These are phyloP conservation scores for Falciphora oryzae DNA, from an alignment of 2,329 filamentous ascomycete genomes.

Conservation along the genomic window DNA sequence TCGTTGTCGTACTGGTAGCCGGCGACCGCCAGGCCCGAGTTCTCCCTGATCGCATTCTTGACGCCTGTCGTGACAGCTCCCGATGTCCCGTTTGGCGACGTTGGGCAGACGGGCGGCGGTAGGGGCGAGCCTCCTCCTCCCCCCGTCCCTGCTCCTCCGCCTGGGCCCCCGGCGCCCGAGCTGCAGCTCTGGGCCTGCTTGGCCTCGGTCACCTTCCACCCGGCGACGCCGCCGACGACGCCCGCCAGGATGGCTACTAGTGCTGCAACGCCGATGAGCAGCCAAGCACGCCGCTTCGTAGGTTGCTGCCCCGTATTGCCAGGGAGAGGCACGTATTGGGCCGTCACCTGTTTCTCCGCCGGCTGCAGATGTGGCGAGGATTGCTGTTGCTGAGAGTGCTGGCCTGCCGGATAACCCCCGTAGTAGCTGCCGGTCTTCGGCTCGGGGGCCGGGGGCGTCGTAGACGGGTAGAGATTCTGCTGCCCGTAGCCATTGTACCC, in stretches of 20 bases:
- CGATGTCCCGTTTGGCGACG: too few relatives aligned
- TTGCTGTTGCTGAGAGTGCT: too few relatives aligned
- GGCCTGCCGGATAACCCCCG: too few relatives aligned
- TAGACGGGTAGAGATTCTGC: background rate
- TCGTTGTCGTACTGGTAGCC: slow-evolving; percentile 12
- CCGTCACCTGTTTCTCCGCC: too few relatives aligned
- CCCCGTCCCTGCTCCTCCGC: background rate
- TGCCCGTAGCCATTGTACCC: too few relatives aligned
- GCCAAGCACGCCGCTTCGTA: too few relatives aligned
- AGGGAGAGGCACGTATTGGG: too few relatives aligned
- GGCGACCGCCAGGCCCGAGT: slow-evolving; percentile 11
- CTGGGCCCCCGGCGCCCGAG: background rate
- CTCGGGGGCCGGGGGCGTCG: background rate
- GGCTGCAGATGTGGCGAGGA: too few relatives aligned
- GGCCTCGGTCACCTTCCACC: slow-evolving; percentile 11
- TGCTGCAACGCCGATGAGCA: background rate
- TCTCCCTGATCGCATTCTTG: slow-evolving; percentile 9
- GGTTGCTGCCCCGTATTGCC: too few relatives aligned
- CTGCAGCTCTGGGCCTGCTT: background rate
- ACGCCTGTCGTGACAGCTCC: background rate
- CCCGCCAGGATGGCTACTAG: slow-evolving; percentile 10
- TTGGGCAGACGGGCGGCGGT: too few relatives aligned
- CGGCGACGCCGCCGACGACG: slow-evolving; percentile 11
- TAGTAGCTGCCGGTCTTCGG: background rate
- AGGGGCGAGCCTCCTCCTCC: background rate